Percentiles rank a stretch among this genome's conserved stretches.
phyloP scores from a whole-genome alignment of 1,139 yeast genomes.

The Diutina pseudorugosa region DNA sequence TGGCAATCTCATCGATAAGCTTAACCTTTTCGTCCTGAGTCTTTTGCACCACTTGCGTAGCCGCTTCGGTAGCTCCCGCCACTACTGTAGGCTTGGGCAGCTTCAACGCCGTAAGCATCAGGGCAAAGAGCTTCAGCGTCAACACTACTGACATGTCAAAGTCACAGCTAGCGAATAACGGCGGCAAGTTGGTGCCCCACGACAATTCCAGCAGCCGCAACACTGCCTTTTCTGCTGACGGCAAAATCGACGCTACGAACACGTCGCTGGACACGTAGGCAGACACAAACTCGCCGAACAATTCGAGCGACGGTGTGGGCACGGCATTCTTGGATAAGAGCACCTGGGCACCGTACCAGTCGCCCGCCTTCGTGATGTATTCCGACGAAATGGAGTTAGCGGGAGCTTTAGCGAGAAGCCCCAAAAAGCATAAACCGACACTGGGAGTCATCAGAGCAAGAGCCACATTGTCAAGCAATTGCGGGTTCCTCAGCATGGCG shows the following conservation, averaged over 20 bases:
- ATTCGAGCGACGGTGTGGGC: conserved; percentile 11
- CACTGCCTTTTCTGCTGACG: conserved; percentile 62
- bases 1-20: conserved; percentile 40
- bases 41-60: conserved; percentile 15
- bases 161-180: conserved; percentile 5
- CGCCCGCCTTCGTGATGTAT: not conserved
- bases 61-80: conserved; percentile 33
- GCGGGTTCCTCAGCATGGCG: not conserved
- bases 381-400: not conserved
- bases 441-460: not conserved
- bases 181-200: conserved; percentile 31
- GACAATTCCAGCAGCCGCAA: conserved; percentile 75
- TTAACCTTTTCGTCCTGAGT: conserved; percentile 11
- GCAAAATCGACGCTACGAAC: conserved; percentile 33
- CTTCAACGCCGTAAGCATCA: conserved; percentile 54
- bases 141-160: conserved; percentile 13
- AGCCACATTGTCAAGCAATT: not conserved
- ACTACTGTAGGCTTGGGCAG: conserved; percentile 62
- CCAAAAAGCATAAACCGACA: not conserved
- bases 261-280: conserved; percentile 31
- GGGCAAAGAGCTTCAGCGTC: conserved; percentile 40
- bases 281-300: conserved; percentile 27
- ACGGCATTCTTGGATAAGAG: conserved; percentile 36
- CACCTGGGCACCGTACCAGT: conserved; percentile 9
- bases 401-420: not conserved